Base-by-base conservation (phyloP, 169 alveolate species). In the Besnoitia besnoiti region DNA sequence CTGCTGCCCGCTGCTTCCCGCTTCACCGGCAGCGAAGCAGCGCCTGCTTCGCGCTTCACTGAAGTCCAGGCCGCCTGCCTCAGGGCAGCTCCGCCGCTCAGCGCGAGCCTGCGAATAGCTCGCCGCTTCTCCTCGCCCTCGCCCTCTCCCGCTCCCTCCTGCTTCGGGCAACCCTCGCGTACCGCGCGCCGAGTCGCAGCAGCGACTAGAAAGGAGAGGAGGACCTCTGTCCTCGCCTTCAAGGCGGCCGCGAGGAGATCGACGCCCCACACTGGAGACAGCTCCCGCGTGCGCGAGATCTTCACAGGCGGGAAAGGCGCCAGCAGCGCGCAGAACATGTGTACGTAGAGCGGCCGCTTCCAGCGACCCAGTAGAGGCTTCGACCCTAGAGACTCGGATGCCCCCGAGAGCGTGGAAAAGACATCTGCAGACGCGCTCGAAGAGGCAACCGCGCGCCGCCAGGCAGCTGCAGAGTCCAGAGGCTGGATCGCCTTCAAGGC, bases 181-280 rank as follows among this genome's bases (percentile, higher is more conserved):
- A n/a, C 30, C 30, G 12, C n/a, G 7, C 27, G 67, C 24, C 24
- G 12, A 5, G 33, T 5, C 24, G 42, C 46, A 14, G 44, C 42
- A 14, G 76, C 47, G 5, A 47, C 42, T 33, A 27, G 75, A 5
- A 27, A 24, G 39, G n/a, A 51, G 27, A 82, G 90, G 40, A 82
- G 67, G 24, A 33, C 76, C 40, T 82, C 76, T n/a, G 33, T 21
- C 47, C 14, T 10, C 47, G 76, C 75, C n/a, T 82, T 30, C 47
- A 82, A 75, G 0, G 90, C 90, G 8, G 90, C 75, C 40, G 90
- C 90, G 5, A 82, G 90, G 49, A 82, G 75, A 37, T 82, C 90
- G 44, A 44, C 62, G 16, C 90, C 90, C 90, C 90, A 82, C 90
- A 82, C 90, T 40, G 90, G 90, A n/a, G 90, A 82, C 40, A 82